These are phyloP conservation scores for Leishmania braziliensis DNA, from an alignment of 208 protist species.

Conservation along the genomic window DNA sequence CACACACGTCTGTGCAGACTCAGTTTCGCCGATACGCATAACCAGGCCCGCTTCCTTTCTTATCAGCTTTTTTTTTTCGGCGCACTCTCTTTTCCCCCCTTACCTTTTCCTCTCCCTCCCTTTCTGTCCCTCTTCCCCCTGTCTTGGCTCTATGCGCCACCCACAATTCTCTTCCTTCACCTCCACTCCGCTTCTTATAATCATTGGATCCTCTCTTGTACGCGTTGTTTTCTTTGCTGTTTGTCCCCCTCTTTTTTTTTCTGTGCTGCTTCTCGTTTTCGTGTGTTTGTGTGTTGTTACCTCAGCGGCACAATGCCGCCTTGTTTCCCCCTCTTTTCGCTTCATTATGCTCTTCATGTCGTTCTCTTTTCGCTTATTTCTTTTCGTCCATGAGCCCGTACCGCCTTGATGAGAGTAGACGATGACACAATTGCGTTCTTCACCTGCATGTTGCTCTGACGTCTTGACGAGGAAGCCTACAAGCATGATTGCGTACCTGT, in stretches of 20 bases:
- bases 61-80: background rate
- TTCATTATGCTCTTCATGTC: background rate
- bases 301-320: background rate
- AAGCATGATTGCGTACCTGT: background rate
- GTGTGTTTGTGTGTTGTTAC: background rate
- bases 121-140: background rate
- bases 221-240: background rate
- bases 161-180: background rate
- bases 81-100: too few species aligned
- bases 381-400: background rate
- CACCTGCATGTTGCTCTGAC: background rate
- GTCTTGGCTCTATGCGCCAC: background rate
- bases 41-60: background rate
- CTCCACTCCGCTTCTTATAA: background rate
- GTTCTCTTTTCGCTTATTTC: background rate
- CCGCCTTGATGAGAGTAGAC: background rate
- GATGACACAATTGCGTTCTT: background rate
- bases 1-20: background rate
- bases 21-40: background rate
- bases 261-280: background rate
- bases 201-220: conserved; percentile 3
- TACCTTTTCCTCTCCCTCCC: background rate
- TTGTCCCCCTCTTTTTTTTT: background rate
- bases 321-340: background rate
- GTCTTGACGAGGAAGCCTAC: background rate